Percentiles rank a stretch among this genome's conserved stretches.
Conservation (phyloP, 768 basidiomycete genomes). For the Suillus cothurnatus region DNA sequence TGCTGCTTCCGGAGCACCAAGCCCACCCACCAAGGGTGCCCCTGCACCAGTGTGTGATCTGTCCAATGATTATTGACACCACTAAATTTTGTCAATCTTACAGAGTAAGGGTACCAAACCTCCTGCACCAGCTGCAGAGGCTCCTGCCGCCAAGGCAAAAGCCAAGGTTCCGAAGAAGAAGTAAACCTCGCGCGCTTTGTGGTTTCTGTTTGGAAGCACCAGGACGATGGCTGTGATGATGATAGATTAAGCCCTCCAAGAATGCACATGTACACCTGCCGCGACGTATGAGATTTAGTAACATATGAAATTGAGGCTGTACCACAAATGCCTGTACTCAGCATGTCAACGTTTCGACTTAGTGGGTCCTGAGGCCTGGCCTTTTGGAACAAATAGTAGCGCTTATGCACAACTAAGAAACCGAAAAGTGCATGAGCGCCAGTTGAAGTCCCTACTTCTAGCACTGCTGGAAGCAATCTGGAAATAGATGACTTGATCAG, state of each 20-base stretch:
- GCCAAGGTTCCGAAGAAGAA: conserved; percentile 34
- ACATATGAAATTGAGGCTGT: neutral
- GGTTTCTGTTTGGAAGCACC: neutral
- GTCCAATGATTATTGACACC: neutral
- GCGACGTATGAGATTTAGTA: neutral
- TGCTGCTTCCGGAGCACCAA: neutral
- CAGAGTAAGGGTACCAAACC: conserved; percentile 24
- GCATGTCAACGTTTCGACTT: neutral
- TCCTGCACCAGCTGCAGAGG: conserved; percentile 23
- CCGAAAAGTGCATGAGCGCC: neutral
- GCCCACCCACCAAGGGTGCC: neutral
- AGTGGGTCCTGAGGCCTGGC: neutral
- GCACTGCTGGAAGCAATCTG: neutral
- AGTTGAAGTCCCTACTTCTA: neutral
- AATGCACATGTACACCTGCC: conserved; percentile 1
- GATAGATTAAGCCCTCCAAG: neutral
- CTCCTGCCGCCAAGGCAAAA: conserved; percentile 30
- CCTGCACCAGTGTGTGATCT: neutral
- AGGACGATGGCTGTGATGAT: neutral
- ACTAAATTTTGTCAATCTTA: neutral
- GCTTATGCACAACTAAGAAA: neutral
- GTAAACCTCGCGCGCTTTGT: conserved; percentile 11
- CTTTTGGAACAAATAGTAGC: neutral
- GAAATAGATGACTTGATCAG: neutral
- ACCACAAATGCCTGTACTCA: neutral